Conservation (phyloP, 306 rosid species). For the Quillaja saponaria region DNA sequence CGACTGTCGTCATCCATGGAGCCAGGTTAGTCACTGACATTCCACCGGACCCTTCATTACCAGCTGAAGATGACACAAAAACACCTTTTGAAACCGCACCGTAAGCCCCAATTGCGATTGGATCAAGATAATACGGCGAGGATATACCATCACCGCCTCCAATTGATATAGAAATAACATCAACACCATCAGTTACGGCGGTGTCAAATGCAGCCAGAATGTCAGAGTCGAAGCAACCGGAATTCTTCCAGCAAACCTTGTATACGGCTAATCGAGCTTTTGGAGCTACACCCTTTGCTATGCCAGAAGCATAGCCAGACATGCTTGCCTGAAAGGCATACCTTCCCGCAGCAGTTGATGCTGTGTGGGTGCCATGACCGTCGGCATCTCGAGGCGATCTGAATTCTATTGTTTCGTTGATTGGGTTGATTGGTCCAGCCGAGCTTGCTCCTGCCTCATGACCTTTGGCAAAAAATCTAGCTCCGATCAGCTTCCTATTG, state of each 20-base stretch:
- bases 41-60: slow-evolving; percentile 79
- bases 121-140: slow-evolving; percentile 78
- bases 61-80: slow-evolving; percentile 79
- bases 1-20: slow-evolving; percentile 88
- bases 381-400: slow-evolving; percentile 91
- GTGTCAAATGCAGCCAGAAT: slow-evolving; percentile 75
- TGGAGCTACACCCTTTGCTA: slow-evolving; percentile 88
- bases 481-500: slow-evolving; percentile 73
- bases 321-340: slow-evolving; percentile 68
- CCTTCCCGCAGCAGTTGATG: slow-evolving; percentile 82
- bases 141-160: slow-evolving; percentile 85
- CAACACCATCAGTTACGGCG: slow-evolving; percentile 80
- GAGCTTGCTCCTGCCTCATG: slow-evolving; percentile 54
- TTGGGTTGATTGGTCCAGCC: slow-evolving; percentile 50
- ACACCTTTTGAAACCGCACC: slow-evolving; percentile 76
- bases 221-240: slow-evolving; percentile 89
- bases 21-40: slow-evolving; percentile 80
- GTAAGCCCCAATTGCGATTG: slow-evolving; percentile 84
- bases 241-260: slow-evolving; percentile 86
- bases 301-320: slow-evolving; percentile 81
- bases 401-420: slow-evolving; percentile 70
- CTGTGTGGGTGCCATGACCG: slow-evolving; percentile 95
- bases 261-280: slow-evolving; percentile 77
- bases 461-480: slow-evolving; percentile 79
- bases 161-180: slow-evolving; percentile 77